Percentiles rank a stretch among this genome's conserved stretches.
phyloP scores from a whole-genome alignment of 176 grass and related monocot species.

The Sorghum bicolor region DNA sequence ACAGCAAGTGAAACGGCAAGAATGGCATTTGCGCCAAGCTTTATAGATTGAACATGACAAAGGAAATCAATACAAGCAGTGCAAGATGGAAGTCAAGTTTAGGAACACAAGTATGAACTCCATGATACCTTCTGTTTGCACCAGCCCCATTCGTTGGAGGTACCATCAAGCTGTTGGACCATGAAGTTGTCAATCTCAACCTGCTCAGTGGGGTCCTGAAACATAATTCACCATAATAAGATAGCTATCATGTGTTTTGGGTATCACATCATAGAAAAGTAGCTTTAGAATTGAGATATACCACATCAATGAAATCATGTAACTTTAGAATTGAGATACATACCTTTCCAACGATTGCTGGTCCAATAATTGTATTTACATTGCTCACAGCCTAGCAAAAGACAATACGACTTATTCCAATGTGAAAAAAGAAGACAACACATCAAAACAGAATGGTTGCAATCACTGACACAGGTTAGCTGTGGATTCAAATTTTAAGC shows the following conservation, averaged over 20 bases:
- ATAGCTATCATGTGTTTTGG: not conserved
- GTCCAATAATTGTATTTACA: conserved; percentile 78
- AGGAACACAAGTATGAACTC: not conserved
- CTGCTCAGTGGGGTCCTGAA: conserved; percentile 77
- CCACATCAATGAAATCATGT: conserved; percentile 11
- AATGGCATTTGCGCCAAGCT: conserved; percentile 96
- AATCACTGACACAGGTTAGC: not conserved
- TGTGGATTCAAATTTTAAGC: not conserved
- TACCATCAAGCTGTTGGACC: conserved; percentile 96
- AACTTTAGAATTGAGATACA: not conserved
- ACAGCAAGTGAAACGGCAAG: conserved; percentile 86
- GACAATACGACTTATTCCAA: not conserved
- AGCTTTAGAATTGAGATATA: not conserved
- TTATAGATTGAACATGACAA: not conserved
- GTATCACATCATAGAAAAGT: not conserved
- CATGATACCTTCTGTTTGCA: conserved; percentile 83
- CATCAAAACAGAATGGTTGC: not conserved
- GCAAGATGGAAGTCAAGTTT: not conserved
- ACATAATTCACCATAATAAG: not conserved
- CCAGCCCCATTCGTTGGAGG: conserved; percentile 94
- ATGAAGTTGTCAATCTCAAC: conserved; percentile 80
- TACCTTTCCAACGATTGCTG: conserved; percentile 79
- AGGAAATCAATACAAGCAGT: not conserved
- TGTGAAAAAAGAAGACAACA: not conserved
- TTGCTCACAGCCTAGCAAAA: conserved; percentile 72